These are phyloP conservation scores for Aspergillus glaucus DNA, from an alignment of 2,329 filamentous ascomycete genomes.

Conservation along the genomic window DNA sequence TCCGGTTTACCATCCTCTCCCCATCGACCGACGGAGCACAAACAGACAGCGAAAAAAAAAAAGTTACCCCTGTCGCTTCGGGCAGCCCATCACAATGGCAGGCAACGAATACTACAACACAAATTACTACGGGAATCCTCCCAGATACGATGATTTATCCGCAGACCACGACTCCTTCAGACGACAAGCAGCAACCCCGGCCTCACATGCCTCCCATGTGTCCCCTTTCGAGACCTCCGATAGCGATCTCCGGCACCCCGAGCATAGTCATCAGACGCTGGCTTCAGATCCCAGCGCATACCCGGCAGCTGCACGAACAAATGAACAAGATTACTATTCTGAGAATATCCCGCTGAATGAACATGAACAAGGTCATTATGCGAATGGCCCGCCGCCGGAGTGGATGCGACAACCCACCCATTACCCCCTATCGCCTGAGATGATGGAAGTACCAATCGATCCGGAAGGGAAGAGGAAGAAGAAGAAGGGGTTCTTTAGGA, in stretches of 20 bases:
- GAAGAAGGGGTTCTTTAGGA: constrained; percentile 51
- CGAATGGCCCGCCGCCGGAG: constrained; percentile 25
- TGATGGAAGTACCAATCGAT: constrained; percentile 14
- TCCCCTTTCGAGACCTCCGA: constrained; percentile 40
- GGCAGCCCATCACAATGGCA: constrained; percentile 46
- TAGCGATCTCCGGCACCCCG: constrained; percentile 33
- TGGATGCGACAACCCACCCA: constrained; percentile 41
- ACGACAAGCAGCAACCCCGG: constrained; percentile 25
- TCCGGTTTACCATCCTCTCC: no score
- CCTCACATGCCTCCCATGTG: constrained; percentile 19
- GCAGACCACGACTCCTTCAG: constrained; percentile 30
- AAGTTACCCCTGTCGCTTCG: neutral
- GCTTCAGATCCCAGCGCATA: constrained; percentile 28
- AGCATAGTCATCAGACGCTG: constrained; percentile 33
- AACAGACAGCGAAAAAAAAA: neutral
- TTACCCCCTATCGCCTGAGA: constrained; percentile 49
- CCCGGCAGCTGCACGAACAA: constrained; percentile 23
- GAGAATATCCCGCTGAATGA: constrained; percentile 39
- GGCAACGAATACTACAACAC: constrained; percentile 61
- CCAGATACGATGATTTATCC: constrained; percentile 28
- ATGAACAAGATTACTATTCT: constrained; percentile 32
- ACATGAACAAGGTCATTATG: constrained; percentile 23
- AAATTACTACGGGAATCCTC: constrained; percentile 28
- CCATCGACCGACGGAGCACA: no score
- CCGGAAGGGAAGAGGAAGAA: constrained; percentile 19